These are phyloP conservation scores for Fragilaria crotonensis DNA, from an alignment of 108 stramenopile genomes.

Conservation along the genomic window DNA sequence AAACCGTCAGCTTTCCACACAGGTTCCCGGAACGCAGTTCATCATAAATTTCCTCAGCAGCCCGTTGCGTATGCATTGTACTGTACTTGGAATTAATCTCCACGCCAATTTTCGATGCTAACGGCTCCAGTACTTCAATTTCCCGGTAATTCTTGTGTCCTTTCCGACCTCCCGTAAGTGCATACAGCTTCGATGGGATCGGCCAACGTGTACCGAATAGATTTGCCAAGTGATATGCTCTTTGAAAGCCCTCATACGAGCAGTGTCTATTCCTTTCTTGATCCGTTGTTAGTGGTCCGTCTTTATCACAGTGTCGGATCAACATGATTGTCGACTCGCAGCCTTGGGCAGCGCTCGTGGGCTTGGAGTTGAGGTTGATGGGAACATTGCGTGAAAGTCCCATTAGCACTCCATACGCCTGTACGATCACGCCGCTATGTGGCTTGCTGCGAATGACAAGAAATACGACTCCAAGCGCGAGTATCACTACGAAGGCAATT, in stretches of 20 bases:
- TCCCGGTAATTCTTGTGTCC: constrained; percentile 36
- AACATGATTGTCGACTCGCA: constrained; percentile 46
- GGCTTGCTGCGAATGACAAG: too few relatives aligned
- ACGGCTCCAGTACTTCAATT: constrained; percentile 32
- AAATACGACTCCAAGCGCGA: too few relatives aligned
- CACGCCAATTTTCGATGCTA: constrained; percentile 17
- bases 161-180: constrained; percentile 15
- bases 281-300: constrained; percentile 18
- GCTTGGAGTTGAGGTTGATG: background rate
- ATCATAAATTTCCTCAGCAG: constrained; percentile 16
- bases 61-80: background rate
- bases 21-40: constrained; percentile 11
- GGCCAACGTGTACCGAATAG: constrained; percentile 42
- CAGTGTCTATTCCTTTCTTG: constrained; percentile 33
- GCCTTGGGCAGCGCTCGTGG: background rate
- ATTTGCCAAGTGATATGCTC: constrained; percentile 22
- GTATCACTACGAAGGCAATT: too few relatives aligned
- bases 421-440: too few relatives aligned
- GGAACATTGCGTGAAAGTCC: background rate
- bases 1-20: constrained; percentile 28
- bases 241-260: constrained; percentile 30
- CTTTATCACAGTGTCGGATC: constrained; percentile 48
- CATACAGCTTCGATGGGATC: constrained; percentile 29
- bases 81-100: constrained; percentile 9
- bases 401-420: too few relatives aligned